Base-by-base conservation (phyloP, 306 rosid genomes). In the Prunus mume region DNA sequence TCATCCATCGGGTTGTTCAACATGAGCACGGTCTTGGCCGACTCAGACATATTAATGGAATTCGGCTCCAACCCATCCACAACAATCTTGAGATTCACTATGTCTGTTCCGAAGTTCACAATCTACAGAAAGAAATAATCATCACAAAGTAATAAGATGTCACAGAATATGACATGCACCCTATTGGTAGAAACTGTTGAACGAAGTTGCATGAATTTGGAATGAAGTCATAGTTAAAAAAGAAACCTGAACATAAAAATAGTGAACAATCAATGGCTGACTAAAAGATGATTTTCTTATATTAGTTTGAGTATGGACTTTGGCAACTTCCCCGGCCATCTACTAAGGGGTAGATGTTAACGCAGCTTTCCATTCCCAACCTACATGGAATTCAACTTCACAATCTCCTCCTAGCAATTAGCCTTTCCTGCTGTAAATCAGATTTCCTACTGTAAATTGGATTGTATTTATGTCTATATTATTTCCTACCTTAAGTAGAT, bases 1-100 rank as follows among this genome's bases (percentile, higher is more conserved):
- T 95, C 98, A 64, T 95, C 97, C 91, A 74, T 88, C 64, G 84
- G 73, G 80, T 90, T 89, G 76, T 50, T 47, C 61, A 97, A 89
- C 2, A 92, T 90, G 64, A 95, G 89, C 34, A 95, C 81, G 14
- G 91, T 88, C 87, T 74, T 81, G 5, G 74, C 79, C 46, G 92
- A 83, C 38, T 93, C 93, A 15, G 92, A 84, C 52, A 83, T 51
- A 43, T 47, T 72, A 45, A 73, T 57, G 65, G 84, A 72, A 77
- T 86, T 86, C 11, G 76, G 79, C 71, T 82, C 90, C 80, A 90
- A 81, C 68, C 90, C 91, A 20, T 57, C 57, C 15, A 90, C 52
- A 22, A 78, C 73, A 55, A 95, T 82, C 71, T 73, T 77, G 72
- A 95, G 87, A 74, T 80, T 85, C 79, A 89, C 96, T 1, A 69